phyloP scores from a whole-genome alignment of 331 rosid genomes.

The Acacia pycnantha region DNA sequence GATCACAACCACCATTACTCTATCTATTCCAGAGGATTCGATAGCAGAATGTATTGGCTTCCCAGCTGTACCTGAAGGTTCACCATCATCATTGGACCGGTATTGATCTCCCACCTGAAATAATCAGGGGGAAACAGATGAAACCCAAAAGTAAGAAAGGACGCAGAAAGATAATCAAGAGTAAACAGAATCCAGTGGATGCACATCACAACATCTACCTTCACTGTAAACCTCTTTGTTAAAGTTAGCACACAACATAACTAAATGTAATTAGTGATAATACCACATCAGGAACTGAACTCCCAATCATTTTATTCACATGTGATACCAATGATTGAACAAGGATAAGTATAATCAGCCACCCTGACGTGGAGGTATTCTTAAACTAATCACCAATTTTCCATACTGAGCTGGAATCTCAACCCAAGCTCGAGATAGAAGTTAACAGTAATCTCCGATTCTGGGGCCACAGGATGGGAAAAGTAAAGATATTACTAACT shows the following conservation, averaged over 20 bases:
- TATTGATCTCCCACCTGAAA: slow-evolving; percentile 86
- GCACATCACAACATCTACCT: slow-evolving; percentile 1
- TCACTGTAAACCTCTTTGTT: neutral
- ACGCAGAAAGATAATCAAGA: neutral
- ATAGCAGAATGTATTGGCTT: slow-evolving; percentile 89
- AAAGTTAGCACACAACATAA: slow-evolving; percentile 3
- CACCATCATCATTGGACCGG: slow-evolving; percentile 94
- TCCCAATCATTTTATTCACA: neutral
- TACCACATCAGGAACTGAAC: neutral
- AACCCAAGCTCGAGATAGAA: neutral
- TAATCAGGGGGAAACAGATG: neutral
- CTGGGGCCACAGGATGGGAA: neutral
- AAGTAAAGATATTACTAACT: neutral
- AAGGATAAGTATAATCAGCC: slow-evolving; percentile 3
- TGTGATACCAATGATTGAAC: slow-evolving; percentile 4
- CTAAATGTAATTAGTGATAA: slow-evolving; percentile 2
- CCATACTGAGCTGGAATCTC: slow-evolving; percentile 9
- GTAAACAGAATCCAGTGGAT: slow-evolving; percentile 8
- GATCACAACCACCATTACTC: slow-evolving; percentile 95
- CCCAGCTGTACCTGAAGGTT: slow-evolving; percentile 93
- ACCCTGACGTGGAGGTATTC: neutral
- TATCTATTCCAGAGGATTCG: slow-evolving; percentile 83
- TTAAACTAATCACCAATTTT: neutral
- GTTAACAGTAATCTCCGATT: neutral
- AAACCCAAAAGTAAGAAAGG: slow-evolving; percentile 18